Evolutionary conservation across 208 protist species (phyloP), one percentile per base, ranked within the genome.

Genomic region (Trypanosoma lewisi): DNA sequence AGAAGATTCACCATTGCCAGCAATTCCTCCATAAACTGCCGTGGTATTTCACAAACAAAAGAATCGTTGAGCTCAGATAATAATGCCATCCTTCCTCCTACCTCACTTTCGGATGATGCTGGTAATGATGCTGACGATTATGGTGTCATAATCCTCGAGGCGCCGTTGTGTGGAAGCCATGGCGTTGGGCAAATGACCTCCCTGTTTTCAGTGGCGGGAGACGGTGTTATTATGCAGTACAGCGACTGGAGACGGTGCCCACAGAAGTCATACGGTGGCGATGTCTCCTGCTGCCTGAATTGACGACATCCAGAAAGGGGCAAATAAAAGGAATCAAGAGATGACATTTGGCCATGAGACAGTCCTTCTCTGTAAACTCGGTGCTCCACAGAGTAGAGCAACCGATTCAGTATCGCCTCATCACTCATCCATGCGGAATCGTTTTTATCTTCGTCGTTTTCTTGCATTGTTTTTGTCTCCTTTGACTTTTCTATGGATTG

Each of bases 1-100:
- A 49, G 11, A 56, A 28, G 23, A 19, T 30, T 44, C 37, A 21
- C 57, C 57, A 63, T 37, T 30, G 37, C 33, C 31, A 21, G 33
- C 2, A 42, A 28, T 27, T 51, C 47, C 47, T 51, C 19, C 47
- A 51, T 28, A 9, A 51, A 51, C 14, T 51, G n/a, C 21, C 9
- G 21, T 21, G 47, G 28, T 51, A 51, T 12, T 21, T 21, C 21
- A 28, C 28, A 12, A 28, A 51, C 4, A 51, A 39, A 39, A 39
- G 11, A 39, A 39, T 39, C 34, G n/a, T n/a, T n/a, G n/a, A n/a
- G n/a, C n/a, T n/a, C n/a, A n/a, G n/a, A n/a, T n/a, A n/a, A n/a
- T n/a, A n/a, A n/a, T n/a, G n/a, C n/a, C n/a, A n/a, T n/a, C n/a
- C n/a, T n/a, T n/a, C n/a, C n/a, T n/a, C n/a, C n/a, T n/a, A n/a